phyloP scores from a whole-genome alignment of 495 filamentous ascomycete genomes.

The Trypethelium eluteriae region DNA sequence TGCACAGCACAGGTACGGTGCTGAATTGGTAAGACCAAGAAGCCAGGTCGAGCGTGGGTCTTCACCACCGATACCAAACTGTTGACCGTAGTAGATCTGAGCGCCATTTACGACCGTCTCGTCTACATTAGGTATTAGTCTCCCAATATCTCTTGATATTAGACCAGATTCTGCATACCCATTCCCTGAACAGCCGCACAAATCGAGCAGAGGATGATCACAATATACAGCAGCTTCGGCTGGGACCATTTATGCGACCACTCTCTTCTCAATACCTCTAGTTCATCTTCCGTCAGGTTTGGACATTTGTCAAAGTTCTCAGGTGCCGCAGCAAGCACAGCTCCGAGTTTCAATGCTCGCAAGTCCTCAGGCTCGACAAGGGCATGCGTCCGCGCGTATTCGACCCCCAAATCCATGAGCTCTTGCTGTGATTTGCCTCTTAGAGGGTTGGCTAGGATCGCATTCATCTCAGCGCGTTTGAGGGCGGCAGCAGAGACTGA shows the following conservation, averaged over 20 bases:
- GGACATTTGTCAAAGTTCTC: constrained; percentile 28
- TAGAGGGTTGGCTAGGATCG: constrained; percentile 64
- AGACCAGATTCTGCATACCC: constrained; percentile 37
- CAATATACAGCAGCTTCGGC: constrained; percentile 59
- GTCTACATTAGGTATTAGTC: constrained; percentile 52
- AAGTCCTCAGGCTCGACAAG: constrained; percentile 58
- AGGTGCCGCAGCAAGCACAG: constrained; percentile 58
- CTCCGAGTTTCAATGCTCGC: constrained; percentile 63
- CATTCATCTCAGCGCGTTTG: constrained; percentile 46
- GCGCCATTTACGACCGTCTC: constrained; percentile 77
- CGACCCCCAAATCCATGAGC: constrained; percentile 54
- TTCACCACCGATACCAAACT: constrained; percentile 57
- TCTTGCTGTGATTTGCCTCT: constrained; percentile 53
- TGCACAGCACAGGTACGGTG: constrained; percentile 70
- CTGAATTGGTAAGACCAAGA: constrained; percentile 55
- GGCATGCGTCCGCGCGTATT: constrained; percentile 56
- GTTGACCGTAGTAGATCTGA: constrained; percentile 56
- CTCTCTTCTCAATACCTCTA: constrained; percentile 53
- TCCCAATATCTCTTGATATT: background rate
- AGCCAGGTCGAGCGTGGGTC: constrained; percentile 48
- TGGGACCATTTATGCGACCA: constrained; percentile 66
- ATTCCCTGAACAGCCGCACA: constrained; percentile 64
- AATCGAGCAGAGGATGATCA: constrained; percentile 56
- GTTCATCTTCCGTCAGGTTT: constrained; percentile 39
- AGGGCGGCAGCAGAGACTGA: constrained; percentile 1